Percentiles rank a stretch among this genome's conserved stretches.
Conservation (phyloP, 1,284 basidiomycete species). For the Cryptococcus sp. region DNA sequence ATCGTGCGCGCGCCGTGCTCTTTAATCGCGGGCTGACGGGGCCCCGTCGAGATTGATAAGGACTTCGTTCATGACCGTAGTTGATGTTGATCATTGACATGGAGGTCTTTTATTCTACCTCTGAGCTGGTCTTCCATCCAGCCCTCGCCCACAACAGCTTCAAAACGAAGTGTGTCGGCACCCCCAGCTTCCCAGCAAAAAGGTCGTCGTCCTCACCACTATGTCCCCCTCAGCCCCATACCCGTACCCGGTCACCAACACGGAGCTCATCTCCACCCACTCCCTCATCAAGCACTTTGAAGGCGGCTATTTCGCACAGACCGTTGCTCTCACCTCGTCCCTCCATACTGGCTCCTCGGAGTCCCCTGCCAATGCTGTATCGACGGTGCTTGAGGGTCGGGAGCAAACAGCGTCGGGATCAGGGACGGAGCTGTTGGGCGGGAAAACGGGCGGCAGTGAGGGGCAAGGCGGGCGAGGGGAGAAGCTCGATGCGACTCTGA, state of each 20-base stretch:
- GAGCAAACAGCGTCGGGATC: constrained; percentile 20
- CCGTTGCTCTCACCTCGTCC: constrained; percentile 20
- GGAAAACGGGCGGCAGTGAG: neutral
- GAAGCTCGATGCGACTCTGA: constrained; percentile 29
- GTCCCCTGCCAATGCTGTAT: constrained; percentile 10
- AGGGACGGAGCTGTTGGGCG: constrained; percentile 14
- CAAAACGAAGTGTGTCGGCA: neutral
- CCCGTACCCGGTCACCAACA: constrained; percentile 24
- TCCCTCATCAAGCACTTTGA: constrained; percentile 38
- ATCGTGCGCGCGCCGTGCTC: too few species aligned
- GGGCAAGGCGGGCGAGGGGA: neutral
- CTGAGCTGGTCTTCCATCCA: neutral
- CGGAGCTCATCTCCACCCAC: constrained; percentile 25
- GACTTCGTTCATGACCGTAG: too few species aligned
- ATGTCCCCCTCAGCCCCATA: constrained; percentile 11
- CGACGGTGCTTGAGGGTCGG: constrained; percentile 9
- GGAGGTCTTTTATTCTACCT: neutral
- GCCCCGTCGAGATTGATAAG: too few species aligned
- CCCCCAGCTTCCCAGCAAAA: too few species aligned
- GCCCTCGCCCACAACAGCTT: neutral
- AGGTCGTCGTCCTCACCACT: neutral
- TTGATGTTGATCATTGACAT: neutral
- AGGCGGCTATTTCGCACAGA: constrained; percentile 38
- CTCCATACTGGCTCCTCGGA: constrained; percentile 8
- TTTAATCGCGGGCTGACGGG: too few species aligned